A percentile compares a stretch with the other conserved stretches of the same genome.
Conservation (phyloP, 768 basidiomycete species). For the Phanerochaete sordida region DNA sequence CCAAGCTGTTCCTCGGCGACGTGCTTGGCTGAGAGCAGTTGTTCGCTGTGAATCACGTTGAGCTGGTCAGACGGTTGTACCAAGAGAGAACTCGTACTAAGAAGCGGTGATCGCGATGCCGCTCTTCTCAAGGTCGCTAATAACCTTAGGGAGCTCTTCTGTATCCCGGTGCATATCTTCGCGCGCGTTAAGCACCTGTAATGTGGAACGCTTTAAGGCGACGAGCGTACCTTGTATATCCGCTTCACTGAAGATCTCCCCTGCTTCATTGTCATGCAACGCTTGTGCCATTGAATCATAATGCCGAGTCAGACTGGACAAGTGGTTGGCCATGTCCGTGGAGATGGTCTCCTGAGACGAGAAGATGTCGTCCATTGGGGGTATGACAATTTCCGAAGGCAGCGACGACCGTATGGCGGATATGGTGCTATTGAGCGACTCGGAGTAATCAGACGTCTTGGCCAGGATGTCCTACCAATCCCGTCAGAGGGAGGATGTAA, state of each 20-base stretch:
- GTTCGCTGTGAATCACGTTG: conserved; percentile 37
- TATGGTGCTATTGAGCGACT: conserved; percentile 55
- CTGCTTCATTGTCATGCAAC: conserved; percentile 63
- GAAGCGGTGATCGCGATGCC: conserved; percentile 47
- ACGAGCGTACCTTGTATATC: conserved; percentile 56
- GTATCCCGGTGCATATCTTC: conserved; percentile 83
- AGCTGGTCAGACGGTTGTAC: neutral
- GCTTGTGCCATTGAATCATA: conserved; percentile 76
- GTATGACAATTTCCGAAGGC: conserved; percentile 33
- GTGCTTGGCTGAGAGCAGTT: conserved; percentile 42
- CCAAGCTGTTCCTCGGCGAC: conserved; percentile 45
- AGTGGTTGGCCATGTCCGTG: conserved; percentile 64
- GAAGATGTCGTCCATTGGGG: conserved; percentile 47
- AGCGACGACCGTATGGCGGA: conserved; percentile 51
- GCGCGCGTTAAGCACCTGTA: neutral
- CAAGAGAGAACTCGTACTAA: conserved; percentile 43
- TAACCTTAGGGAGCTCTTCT: conserved; percentile 70
- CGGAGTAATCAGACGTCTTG: conserved; percentile 65
- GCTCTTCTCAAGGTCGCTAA: conserved; percentile 66
- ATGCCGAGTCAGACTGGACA: conserved; percentile 71
- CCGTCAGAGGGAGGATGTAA: neutral
- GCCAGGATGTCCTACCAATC: conserved; percentile 53
- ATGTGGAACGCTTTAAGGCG: neutral
- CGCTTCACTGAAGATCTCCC: conserved; percentile 61
- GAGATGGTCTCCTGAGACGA: conserved; percentile 53